A percentile compares a stretch with the other conserved stretches of the same genome.
Evolutionary conservation across 2,329 filamentous ascomycete genomes (phyloP).

Genomic region (Elsinoe ampelina): DNA sequence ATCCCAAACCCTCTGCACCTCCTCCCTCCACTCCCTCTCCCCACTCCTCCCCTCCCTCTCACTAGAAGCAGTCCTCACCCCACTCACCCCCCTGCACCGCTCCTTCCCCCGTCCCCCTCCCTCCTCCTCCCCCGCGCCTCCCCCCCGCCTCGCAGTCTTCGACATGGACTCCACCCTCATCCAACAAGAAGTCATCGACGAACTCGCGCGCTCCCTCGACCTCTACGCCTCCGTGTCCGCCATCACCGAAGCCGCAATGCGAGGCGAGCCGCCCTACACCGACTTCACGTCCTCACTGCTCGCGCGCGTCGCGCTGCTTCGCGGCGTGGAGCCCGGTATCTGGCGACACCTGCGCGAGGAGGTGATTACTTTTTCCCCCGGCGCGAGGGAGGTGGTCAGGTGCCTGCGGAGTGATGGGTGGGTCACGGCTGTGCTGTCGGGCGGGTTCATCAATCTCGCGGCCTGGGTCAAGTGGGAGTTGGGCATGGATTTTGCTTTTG

Average conservation of each 20-base stretch:
- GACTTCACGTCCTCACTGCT: constrained; percentile 81
- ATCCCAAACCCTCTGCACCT: constrained; percentile 12
- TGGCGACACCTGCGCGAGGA: constrained; percentile 56
- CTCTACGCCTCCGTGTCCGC: constrained; percentile 60
- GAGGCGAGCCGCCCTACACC: constrained; percentile 61
- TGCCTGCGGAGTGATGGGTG: constrained; percentile 70
- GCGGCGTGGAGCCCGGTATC: constrained; percentile 67
- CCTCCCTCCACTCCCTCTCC: constrained; percentile 12
- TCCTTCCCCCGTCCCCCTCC: constrained; percentile 46
- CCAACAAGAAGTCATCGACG: constrained; percentile 93
- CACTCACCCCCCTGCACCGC: constrained; percentile 13
- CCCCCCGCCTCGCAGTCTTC: constrained; percentile 71
- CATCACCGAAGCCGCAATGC: constrained; percentile 91
- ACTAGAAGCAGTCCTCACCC: constrained; percentile 54
- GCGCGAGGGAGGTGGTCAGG: constrained; percentile 63
- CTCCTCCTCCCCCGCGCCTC: neutral
- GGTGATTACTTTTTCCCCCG: constrained; percentile 70
- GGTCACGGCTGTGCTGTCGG: constrained; percentile 83
- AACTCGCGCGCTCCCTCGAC: constrained; percentile 77
- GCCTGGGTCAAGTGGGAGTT: constrained; percentile 73
- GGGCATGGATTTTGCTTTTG: constrained; percentile 77
- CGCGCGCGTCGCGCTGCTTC: constrained; percentile 69
- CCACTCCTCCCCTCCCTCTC: constrained; percentile 51
- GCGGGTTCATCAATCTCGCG: constrained; percentile 84
- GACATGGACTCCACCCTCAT: constrained; percentile 99